These are phyloP conservation scores for Trichophyton benhamiae DNA, from an alignment of 2,329 filamentous ascomycete genomes.

Conservation along the genomic window DNA sequence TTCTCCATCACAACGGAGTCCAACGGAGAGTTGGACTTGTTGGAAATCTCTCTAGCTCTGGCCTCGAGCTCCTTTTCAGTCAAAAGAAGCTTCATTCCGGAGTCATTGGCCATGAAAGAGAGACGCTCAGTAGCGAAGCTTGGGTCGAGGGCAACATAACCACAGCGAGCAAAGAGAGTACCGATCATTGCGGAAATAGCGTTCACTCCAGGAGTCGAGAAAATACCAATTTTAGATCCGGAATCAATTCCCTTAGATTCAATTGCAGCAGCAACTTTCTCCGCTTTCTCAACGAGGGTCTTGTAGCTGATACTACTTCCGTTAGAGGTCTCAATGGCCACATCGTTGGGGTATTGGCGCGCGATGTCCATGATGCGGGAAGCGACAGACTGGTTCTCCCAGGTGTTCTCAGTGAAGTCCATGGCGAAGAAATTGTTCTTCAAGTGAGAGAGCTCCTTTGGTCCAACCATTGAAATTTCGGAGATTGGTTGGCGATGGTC, in stretches of 20 bases:
- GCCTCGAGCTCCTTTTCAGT: slow-evolving; percentile 7
- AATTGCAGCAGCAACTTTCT: slow-evolving; percentile 10
- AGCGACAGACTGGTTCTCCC: slow-evolving; percentile 13
- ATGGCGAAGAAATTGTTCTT: slow-evolving; percentile 14
- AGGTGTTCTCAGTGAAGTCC: slow-evolving; percentile 11
- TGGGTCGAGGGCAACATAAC: slow-evolving; percentile 15
- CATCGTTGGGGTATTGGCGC: slow-evolving; percentile 10
- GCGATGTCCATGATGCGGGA: slow-evolving; percentile 12
- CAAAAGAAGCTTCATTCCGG: slow-evolving; percentile 12
- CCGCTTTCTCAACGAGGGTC: slow-evolving; percentile 12
- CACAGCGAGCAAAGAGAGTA: slow-evolving; percentile 9
- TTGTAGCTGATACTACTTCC: slow-evolving; percentile 15
- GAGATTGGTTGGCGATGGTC: slow-evolving; percentile 18
- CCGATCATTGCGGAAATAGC: slow-evolving; percentile 15
- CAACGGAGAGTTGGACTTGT: neutral
- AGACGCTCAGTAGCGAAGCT: slow-evolving; percentile 17
- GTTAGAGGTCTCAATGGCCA: slow-evolving; percentile 15
- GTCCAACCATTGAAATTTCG: slow-evolving; percentile 17
- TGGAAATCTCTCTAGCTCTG: slow-evolving; percentile 9
- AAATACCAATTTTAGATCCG: slow-evolving; percentile 14
- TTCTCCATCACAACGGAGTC: neutral
- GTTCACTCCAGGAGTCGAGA: slow-evolving; percentile 16
- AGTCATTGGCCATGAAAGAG: slow-evolving; percentile 14
- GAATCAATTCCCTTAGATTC: slow-evolving; percentile 6
- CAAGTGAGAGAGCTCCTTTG: slow-evolving; percentile 16